These are phyloP conservation scores for Ogataea salicorniae DNA, from an alignment of 805 yeast genomes.

Conservation along the genomic window DNA sequence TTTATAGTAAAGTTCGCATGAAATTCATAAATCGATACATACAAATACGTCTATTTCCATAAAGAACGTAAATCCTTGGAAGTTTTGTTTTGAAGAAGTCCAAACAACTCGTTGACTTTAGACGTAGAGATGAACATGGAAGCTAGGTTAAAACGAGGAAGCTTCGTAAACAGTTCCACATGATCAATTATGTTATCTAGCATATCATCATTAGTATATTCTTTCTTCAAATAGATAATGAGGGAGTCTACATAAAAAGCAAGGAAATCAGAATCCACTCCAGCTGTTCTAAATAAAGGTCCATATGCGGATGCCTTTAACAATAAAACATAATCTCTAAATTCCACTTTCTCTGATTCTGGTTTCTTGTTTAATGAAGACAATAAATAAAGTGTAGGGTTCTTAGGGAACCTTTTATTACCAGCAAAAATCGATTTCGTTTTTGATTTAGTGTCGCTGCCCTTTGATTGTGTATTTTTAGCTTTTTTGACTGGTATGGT, in stretches of 20 bases:
- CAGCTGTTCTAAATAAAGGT: conserved; percentile 35
- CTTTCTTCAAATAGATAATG: conserved; percentile 17
- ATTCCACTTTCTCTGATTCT: conserved; percentile 21
- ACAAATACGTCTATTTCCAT: conserved; percentile 5
- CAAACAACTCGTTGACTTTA: conserved; percentile 11
- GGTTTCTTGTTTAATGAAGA: conserved; percentile 34
- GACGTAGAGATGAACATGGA: conserved; percentile 29
- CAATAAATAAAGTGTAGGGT: conserved; percentile 43
- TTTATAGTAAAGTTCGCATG: no score
- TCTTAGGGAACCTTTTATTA: conserved; percentile 18
- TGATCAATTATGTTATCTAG: conserved; percentile 17
- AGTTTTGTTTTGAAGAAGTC: conserved; percentile 3
- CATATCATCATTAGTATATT: conserved; percentile 12
- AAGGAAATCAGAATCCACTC: conserved; percentile 46
- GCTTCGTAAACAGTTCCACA: conserved; percentile 27
- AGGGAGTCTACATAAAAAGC: conserved; percentile 43
- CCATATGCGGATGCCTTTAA: conserved; percentile 24
- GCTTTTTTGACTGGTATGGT: background rate
- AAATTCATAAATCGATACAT: no score
- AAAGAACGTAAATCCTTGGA: conserved; percentile 7
- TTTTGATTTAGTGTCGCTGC: background rate
- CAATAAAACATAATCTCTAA: conserved; percentile 34
- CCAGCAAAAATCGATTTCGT: conserved; percentile 12
- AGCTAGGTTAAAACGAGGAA: conserved; percentile 34
- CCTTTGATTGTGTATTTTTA: background rate